Evolutionary conservation across 257 asterid genomes (phyloP).

Genomic region (Solanum clarkiae): DNA sequence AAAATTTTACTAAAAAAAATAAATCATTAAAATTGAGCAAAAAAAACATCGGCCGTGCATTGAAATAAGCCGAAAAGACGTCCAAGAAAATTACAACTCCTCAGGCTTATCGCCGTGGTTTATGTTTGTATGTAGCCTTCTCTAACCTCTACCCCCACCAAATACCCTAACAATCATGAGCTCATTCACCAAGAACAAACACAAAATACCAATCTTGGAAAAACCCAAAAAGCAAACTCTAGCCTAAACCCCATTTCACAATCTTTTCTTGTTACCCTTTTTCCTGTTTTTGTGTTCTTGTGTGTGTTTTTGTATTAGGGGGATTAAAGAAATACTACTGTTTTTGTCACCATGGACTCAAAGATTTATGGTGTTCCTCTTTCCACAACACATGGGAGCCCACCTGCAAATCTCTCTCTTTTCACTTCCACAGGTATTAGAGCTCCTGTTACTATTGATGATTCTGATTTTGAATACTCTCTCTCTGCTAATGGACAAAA

Average conservation of each 20-base stretch:
- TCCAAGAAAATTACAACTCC: neutral
- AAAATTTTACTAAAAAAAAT: too few species aligned
- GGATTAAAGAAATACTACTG: neutral
- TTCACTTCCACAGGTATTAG: conserved; percentile 48
- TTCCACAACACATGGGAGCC: conserved; percentile 30
- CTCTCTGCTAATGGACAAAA: conserved; percentile 20
- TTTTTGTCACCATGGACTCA: conserved; percentile 29
- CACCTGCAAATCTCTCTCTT: conserved; percentile 27
- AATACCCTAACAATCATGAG: neutral
- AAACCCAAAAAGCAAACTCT: conserved; percentile 24
- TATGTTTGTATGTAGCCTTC: neutral
- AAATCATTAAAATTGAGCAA: too few species aligned
- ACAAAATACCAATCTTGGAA: conserved; percentile 6
- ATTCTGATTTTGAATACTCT: conserved; percentile 59
- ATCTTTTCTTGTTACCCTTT: neutral
- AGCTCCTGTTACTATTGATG: conserved; percentile 86
- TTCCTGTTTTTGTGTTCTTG: neutral
- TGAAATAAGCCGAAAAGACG: neutral
- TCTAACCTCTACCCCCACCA: neutral
- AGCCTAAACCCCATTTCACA: neutral
- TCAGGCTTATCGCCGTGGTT: neutral
- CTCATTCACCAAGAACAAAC: neutral
- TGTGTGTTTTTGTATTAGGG: neutral
- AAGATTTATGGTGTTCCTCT: conserved; percentile 39
- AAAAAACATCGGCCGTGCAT: neutral